Percentiles rank a stretch among this genome's conserved stretches.
These are phyloP conservation scores for Iodosphaeria phyllophila DNA, from an alignment of 2,329 filamentous ascomycete genomes.

Conservation along the genomic window DNA sequence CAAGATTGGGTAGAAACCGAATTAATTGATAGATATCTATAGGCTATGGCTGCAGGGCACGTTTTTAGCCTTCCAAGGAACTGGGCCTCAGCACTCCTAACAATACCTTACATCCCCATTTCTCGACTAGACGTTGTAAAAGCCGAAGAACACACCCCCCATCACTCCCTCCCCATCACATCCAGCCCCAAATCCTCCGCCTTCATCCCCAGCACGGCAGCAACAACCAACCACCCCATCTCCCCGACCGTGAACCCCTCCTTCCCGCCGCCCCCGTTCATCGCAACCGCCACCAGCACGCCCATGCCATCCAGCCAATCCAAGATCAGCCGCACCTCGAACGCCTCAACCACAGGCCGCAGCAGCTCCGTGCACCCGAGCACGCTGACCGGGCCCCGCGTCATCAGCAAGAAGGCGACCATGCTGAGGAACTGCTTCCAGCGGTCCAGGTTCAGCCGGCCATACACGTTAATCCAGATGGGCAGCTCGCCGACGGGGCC, in stretches of 20 bases:
- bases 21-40: too few species aligned
- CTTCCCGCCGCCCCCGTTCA: constrained; percentile 19
- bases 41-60: too few species aligned
- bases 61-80: too few species aligned
- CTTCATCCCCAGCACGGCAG: constrained; percentile 11
- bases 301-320: constrained; percentile 38
- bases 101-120: too few species aligned
- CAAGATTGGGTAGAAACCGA: too few species aligned
- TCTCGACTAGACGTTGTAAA: too few species aligned
- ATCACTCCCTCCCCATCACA: too few species aligned
- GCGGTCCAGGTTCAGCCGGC: constrained; percentile 32
- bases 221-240: constrained; percentile 50
- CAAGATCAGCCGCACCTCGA: constrained; percentile 39
- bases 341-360: constrained; percentile 38
- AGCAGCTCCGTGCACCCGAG: constrained; percentile 34
- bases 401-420: constrained; percentile 42
- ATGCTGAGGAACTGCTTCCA: constrained; percentile 48
- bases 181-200: too few species aligned
- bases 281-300: constrained; percentile 23
- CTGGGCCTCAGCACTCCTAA: too few species aligned
- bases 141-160: too few species aligned
- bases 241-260: constrained; percentile 33
- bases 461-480: constrained; percentile 56
- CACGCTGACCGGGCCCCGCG: constrained; percentile 36
- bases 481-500: constrained; percentile 35